phyloP scores from a whole-genome alignment of 768 basidiomycete species.

The Gautieria morchelliformis region DNA sequence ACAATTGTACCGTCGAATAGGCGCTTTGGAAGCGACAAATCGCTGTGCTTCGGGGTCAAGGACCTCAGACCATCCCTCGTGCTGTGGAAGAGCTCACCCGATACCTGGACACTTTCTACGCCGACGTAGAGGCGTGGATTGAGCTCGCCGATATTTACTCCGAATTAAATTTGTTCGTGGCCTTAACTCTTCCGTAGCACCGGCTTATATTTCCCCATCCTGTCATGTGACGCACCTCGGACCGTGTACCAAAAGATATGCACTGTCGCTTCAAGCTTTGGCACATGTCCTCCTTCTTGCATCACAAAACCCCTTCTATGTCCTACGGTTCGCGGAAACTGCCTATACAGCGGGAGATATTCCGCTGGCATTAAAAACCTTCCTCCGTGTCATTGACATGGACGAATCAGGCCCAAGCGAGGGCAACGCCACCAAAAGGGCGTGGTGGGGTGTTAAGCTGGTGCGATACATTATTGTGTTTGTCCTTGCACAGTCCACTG shows the following conservation, averaged over 20 bases:
- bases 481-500: constrained; percentile 4
- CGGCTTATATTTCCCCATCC: not conserved
- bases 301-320: constrained; percentile 80
- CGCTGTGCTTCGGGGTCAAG: constrained; percentile 54
- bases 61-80: constrained; percentile 41
- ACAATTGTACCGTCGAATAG: constrained; percentile 25
- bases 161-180: constrained; percentile 59
- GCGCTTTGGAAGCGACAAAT: constrained; percentile 75
- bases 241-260: constrained; percentile 41
- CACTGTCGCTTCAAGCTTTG: constrained; percentile 59
- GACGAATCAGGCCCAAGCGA: constrained; percentile 41
- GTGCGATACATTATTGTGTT: constrained; percentile 32
- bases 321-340: constrained; percentile 80
- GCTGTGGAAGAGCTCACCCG: constrained; percentile 63
- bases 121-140: constrained; percentile 81
- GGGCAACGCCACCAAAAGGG: constrained; percentile 46
- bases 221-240: too few species aligned
- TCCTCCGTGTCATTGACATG: constrained; percentile 74
- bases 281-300: constrained; percentile 75
- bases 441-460: constrained; percentile 79
- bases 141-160: constrained; percentile 78
- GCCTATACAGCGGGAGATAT: constrained; percentile 74
- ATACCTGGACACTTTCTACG: constrained; percentile 81
- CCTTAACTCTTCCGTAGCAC: not conserved
- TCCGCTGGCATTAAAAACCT: constrained; percentile 69